These are phyloP conservation scores for Thelephora aurantiotincta DNA, from an alignment of 768 basidiomycete species.

Conservation along the genomic window DNA sequence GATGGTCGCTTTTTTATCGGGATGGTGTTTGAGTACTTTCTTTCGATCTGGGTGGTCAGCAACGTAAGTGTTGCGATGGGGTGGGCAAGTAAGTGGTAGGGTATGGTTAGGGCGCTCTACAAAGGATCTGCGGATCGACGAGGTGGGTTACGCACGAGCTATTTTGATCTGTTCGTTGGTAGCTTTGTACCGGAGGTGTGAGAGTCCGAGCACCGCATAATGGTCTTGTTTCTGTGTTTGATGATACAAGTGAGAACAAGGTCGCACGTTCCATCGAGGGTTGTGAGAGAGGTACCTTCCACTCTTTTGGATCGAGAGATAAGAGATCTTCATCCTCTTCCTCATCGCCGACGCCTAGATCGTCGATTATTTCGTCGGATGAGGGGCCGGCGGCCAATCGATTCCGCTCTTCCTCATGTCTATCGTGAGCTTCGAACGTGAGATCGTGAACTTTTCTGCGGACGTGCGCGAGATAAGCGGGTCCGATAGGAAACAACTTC, in stretches of 20 bases:
- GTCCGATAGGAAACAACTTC: slow-evolving; percentile 70
- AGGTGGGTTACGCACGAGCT: slow-evolving; percentile 53
- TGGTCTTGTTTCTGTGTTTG: slow-evolving; percentile 83
- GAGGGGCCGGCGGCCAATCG: slow-evolving; percentile 33
- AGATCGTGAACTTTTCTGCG: slow-evolving; percentile 60
- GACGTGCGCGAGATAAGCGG: slow-evolving; percentile 75
- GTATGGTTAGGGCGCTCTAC: neutral
- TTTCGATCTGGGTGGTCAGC: slow-evolving; percentile 75
- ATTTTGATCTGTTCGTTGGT: slow-evolving; percentile 89
- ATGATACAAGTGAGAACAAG: neutral
- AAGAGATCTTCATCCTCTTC: slow-evolving; percentile 60
- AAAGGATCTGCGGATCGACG: neutral
- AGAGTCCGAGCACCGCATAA: slow-evolving; percentile 92
- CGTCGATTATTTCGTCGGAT: slow-evolving; percentile 26
- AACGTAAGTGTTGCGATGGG: neutral
- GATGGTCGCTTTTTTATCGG: slow-evolving; percentile 82
- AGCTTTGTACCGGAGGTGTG: slow-evolving; percentile 76
- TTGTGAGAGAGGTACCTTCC: slow-evolving; percentile 57
- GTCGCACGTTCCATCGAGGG: neutral
- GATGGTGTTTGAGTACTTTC: slow-evolving; percentile 98
- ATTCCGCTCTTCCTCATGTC: slow-evolving; percentile 36
- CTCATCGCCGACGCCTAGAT: slow-evolving; percentile 89
- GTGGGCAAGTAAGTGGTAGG: neutral
- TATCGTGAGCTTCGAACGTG: slow-evolving; percentile 77
- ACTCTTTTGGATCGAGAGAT: slow-evolving; percentile 86